Evolutionary conservation across 495 filamentous ascomycete species (phyloP).

Genomic region (Daldinia concentrica): DNA sequence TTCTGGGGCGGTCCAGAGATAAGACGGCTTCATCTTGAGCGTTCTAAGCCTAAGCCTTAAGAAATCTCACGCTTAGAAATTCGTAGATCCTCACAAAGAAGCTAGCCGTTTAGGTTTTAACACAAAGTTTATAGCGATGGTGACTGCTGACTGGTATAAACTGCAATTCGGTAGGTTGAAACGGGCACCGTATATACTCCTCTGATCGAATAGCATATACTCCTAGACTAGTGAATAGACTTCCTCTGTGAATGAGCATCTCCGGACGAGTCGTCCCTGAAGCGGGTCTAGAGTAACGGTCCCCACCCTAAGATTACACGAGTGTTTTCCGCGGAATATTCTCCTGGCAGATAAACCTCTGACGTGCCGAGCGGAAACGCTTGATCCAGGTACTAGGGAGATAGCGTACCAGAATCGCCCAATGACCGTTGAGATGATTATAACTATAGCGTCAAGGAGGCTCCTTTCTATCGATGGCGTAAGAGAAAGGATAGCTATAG

Average conservation of each 20-base stretch:
- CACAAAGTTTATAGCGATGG: neutral
- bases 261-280: conserved; percentile 37
- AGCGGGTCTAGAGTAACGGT: conserved; percentile 21
- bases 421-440: conserved; percentile 16
- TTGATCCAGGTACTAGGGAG: conserved; percentile 11
- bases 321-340: conserved; percentile 43
- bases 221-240: conserved; percentile 17
- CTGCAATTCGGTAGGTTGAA: conserved; percentile 6
- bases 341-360: conserved; percentile 33
- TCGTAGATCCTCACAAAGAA: neutral
- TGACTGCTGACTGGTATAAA: neutral
- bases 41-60: neutral
- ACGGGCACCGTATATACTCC: conserved; percentile 23
- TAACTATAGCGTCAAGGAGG: neutral
- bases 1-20: conserved; percentile 66
- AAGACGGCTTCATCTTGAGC: conserved; percentile 51
- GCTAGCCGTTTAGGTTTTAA: neutral
- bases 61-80: neutral
- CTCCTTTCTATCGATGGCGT: conserved; percentile 4
- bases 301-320: conserved; percentile 29
- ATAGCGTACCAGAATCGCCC: conserved; percentile 4
- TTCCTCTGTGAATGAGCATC: conserved; percentile 43
- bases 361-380: conserved; percentile 23
- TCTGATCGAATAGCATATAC: conserved; percentile 7
- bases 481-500: conserved; percentile 10